Conservation (phyloP, 2,329 filamentous ascomycete genomes). For the Aspergillus sp. region DNA sequence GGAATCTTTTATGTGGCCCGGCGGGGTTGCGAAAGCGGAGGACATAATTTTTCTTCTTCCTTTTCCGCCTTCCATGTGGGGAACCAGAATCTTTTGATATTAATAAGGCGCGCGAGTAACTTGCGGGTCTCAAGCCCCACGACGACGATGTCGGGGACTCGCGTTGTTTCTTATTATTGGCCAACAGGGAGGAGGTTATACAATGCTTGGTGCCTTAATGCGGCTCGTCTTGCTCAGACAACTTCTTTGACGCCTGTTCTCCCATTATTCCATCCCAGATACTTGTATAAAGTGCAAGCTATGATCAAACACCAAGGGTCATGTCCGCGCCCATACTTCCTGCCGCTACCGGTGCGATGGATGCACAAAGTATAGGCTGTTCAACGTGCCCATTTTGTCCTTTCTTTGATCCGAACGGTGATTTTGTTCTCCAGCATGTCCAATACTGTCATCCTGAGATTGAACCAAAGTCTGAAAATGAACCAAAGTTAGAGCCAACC, state of each 20-base stretch:
- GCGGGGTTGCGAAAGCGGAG: slow-evolving; percentile 31
- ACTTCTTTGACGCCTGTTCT: too few relatives aligned
- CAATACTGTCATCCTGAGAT: slow-evolving; percentile 46
- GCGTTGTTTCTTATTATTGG: neutral
- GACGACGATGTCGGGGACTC: neutral
- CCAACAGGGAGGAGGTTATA: neutral
- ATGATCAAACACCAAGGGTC: neutral
- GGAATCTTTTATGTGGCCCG: slow-evolving; percentile 25
- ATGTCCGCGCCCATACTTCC: neutral
- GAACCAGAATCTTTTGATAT: slow-evolving; percentile 15
- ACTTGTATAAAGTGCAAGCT: neutral
- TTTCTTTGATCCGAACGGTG: slow-evolving; percentile 40
- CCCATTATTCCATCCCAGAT: neutral
- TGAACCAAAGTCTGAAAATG: slow-evolving; percentile 35
- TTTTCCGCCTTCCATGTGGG: slow-evolving; percentile 18
- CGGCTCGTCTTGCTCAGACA: neutral
- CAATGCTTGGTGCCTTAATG: neutral
- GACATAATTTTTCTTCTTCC: slow-evolving; percentile 15
- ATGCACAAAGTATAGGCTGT: slow-evolving; percentile 12
- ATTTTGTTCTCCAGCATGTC: slow-evolving; percentile 45
- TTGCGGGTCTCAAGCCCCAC: neutral
- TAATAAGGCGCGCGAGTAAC: slow-evolving; percentile 1
- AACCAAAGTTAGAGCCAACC: slow-evolving; percentile 24
- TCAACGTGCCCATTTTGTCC: slow-evolving; percentile 47
- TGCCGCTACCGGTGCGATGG: slow-evolving; percentile 15